These are phyloP conservation scores for Colletotrichum musae DNA, from an alignment of 2,329 filamentous ascomycete species.

Conservation along the genomic window DNA sequence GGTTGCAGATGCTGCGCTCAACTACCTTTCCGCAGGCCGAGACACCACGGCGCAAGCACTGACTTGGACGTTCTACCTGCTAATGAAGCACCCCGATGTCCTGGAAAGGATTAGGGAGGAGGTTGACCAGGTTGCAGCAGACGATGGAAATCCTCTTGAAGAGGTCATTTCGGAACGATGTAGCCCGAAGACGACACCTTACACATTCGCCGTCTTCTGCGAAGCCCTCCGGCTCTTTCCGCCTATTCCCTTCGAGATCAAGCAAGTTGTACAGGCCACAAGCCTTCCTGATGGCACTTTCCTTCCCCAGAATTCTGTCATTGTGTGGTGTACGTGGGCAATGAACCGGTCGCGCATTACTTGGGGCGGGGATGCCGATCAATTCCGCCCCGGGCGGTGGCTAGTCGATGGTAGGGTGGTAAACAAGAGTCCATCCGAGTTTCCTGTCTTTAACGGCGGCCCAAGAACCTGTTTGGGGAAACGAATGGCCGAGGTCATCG, in stretches of 20 bases:
- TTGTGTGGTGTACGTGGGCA: conserved; percentile 76
- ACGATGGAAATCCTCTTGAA: conserved; percentile 35
- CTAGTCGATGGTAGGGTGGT: conserved; percentile 58
- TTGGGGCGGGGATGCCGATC: conserved; percentile 71
- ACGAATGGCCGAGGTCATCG: conserved; percentile 75
- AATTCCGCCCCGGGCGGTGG: conserved; percentile 72
- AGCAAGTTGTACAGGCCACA: conserved; percentile 67
- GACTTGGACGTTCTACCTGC: conserved; percentile 74
- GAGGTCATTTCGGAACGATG: conserved; percentile 48
- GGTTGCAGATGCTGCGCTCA: conserved; percentile 75
- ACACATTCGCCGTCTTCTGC: conserved; percentile 73
- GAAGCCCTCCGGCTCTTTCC: conserved; percentile 74
- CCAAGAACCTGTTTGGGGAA: conserved; percentile 73
- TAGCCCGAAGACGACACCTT: conserved; percentile 64
- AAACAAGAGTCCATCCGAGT: conserved; percentile 66
- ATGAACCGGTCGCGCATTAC: conserved; percentile 70
- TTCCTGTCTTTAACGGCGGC: conserved; percentile 76
- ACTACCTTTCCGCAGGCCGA: conserved; percentile 75
- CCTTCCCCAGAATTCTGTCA: conserved; percentile 66
- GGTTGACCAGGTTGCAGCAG: conserved; percentile 44
- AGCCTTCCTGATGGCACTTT: conserved; percentile 73
- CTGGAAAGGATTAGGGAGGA: conserved; percentile 60
- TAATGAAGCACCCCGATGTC: conserved; percentile 65
- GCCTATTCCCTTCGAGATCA: conserved; percentile 77
- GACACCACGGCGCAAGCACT: conserved; percentile 77